Evolutionary conservation across 768 basidiomycete species (phyloP).

Genomic region (Strobilomyces confusus): DNA sequence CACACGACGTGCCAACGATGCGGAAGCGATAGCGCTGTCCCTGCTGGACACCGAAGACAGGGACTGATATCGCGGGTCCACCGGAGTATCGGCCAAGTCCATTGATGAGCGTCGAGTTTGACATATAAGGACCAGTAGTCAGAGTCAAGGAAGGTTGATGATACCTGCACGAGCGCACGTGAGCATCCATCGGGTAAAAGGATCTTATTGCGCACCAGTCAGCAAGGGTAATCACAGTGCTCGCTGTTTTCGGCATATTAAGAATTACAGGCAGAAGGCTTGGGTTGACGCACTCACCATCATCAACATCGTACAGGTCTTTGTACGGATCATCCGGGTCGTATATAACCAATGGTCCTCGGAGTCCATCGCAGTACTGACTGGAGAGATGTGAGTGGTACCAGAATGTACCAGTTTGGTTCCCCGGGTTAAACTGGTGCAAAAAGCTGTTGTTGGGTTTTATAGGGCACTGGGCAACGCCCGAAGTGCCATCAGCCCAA

Average conservation of each 20-base stretch:
- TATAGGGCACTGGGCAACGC: slow-evolving; percentile 27
- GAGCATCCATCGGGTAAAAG: slow-evolving; percentile 24
- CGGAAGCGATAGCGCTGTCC: slow-evolving; percentile 38
- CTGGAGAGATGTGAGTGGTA: slow-evolving; percentile 37
- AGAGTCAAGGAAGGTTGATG: slow-evolving; percentile 11
- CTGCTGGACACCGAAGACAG: slow-evolving; percentile 33
- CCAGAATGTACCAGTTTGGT: slow-evolving; percentile 30
- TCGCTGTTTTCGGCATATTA: slow-evolving; percentile 33
- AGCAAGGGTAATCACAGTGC: slow-evolving; percentile 43
- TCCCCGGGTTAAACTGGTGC: slow-evolving; percentile 18
- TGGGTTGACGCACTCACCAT: slow-evolving; percentile 25
- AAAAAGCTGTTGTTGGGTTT: slow-evolving; percentile 16
- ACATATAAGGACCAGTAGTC: slow-evolving; percentile 14
- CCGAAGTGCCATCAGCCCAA: slow-evolving; percentile 6
- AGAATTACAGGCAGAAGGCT: slow-evolving; percentile 21
- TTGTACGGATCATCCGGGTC: slow-evolving; percentile 39
- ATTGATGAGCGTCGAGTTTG: slow-evolving; percentile 37
- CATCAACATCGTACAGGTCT: slow-evolving; percentile 40
- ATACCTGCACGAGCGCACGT: slow-evolving; percentile 29
- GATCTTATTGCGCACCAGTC: slow-evolving; percentile 8
- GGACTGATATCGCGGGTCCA: slow-evolving; percentile 32
- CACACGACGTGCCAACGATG: slow-evolving; percentile 38
- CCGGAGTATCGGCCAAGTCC: slow-evolving; percentile 35
- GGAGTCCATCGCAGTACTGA: slow-evolving; percentile 34
- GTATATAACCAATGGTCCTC: slow-evolving; percentile 37